Evolutionary conservation across 2,329 filamentous ascomycete genomes (phyloP), one percentile per base, ranked within the genome.

Genomic region (Tolypocladium guangdongense): DNA sequence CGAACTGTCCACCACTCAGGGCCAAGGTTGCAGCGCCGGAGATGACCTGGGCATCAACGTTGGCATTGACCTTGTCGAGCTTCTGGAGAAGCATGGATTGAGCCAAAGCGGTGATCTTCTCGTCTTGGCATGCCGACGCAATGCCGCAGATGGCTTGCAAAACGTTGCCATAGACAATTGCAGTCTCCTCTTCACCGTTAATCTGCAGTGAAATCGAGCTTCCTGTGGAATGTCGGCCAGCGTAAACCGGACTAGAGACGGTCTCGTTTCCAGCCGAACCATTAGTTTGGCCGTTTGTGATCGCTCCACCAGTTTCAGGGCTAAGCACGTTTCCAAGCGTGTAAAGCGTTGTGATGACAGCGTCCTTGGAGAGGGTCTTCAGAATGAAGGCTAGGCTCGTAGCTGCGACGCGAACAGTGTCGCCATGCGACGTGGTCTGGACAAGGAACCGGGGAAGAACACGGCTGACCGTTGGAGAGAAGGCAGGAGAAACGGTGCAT

Each of bases 1-100:
- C 93, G 4, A 87, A 78, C 57, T 86, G 81, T 11, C 87, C 88
- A 53, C 88, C 90, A 60, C 81, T 84, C 5, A 93, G 74, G 35
- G 90, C 87, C 53, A 99, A 73, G 7, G 82, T 77, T 10, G 90
- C 90, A 7, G 90, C 84, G 56, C 95, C 90, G 18, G 82, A 83
- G 52, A 97, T 86, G 55, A 99, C 93, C 53, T 86, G 86, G 33
- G 87, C 84, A 72, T 97, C 91, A 2, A 96, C 87, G 5, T 80
- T 74, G 55, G 81, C 77, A 63, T 83, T 93, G 53, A 96, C 83
- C 68, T 93, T 92, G 56, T 87, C 85, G 54, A 97, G 81, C 68
- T 99, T 97, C 65, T 99, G 93, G n/a, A 96, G 73, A 27, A 99
- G 81, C 84, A 99, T 96, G 1, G 90, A 95, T 62, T 96, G 87